Percentiles rank a stretch among this genome's conserved stretches.
Conservation (phyloP, 257 asterid genomes). For the Jaltomata sinuosa region DNA sequence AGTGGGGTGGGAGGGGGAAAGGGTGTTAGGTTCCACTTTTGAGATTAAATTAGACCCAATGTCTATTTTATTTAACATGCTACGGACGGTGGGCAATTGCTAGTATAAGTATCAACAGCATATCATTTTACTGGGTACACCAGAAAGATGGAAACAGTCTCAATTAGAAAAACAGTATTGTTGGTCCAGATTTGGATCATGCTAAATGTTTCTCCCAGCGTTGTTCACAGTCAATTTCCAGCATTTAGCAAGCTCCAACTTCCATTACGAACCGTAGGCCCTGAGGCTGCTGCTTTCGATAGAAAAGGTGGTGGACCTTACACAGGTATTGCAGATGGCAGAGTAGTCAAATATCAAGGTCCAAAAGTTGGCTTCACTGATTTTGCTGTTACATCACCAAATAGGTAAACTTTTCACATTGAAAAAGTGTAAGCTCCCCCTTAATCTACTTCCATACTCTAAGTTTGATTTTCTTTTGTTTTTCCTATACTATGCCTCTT, state of each 20-base stretch:
- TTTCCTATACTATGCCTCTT: not conserved
- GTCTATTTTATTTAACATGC: not conserved
- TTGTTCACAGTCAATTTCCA: not conserved
- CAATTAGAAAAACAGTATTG: not conserved
- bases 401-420: conserved; percentile 18
- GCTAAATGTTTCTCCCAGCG: not conserved
- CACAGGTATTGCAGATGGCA: conserved; percentile 43
- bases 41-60: not conserved
- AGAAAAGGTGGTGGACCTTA: conserved; percentile 23
- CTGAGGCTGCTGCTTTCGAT: conserved; percentile 29
- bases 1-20: not conserved
- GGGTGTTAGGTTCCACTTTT: not conserved
- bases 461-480: not conserved
- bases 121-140: not conserved
- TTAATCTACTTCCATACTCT: not conserved
- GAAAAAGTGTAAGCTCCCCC: not conserved
- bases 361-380: conserved; percentile 16
- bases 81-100: not conserved
- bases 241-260: not conserved
- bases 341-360: conserved; percentile 27
- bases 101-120: not conserved
- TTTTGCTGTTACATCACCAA: conserved; percentile 37
- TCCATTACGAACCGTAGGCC: conserved; percentile 13
- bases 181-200: not conserved
- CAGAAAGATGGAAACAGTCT: not conserved